These are phyloP conservation scores for Fusarium denticulatum DNA, from an alignment of 2,329 filamentous ascomycete genomes.

Conservation along the genomic window DNA sequence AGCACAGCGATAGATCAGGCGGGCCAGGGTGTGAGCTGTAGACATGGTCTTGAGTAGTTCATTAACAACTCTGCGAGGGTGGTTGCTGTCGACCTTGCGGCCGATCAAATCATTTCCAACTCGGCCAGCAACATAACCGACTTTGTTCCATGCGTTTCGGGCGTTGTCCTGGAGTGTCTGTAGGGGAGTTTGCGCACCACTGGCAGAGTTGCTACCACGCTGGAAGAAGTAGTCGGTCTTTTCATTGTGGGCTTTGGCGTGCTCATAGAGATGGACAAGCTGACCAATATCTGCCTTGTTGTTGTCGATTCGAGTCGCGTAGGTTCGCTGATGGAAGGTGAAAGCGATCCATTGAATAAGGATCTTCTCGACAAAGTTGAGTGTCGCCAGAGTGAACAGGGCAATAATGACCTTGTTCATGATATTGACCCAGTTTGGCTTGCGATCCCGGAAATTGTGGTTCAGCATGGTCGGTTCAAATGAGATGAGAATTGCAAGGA, in stretches of 20 bases:
- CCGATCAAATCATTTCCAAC: slow-evolving; percentile 94
- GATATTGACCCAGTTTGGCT: slow-evolving; percentile 75
- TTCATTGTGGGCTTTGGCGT: slow-evolving; percentile 79
- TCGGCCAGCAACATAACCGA: slow-evolving; percentile 85
- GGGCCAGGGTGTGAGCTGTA: slow-evolving; percentile 84
- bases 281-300: slow-evolving; percentile 88
- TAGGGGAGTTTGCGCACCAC: slow-evolving; percentile 79
- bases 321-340: slow-evolving; percentile 90
- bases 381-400: slow-evolving; percentile 78
- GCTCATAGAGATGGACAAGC: slow-evolving; percentile 67
- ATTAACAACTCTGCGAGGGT: slow-evolving; percentile 85
- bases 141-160: slow-evolving; percentile 77
- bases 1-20: slow-evolving; percentile 88
- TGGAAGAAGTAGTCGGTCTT: slow-evolving; percentile 62
- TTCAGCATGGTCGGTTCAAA: slow-evolving; percentile 83
- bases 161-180: slow-evolving; percentile 78
- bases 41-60: slow-evolving; percentile 77
- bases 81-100: slow-evolving; percentile 73
- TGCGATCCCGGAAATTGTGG: slow-evolving; percentile 50
- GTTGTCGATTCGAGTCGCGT: slow-evolving; percentile 87
- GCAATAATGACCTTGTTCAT: slow-evolving; percentile 88
- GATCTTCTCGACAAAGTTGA: slow-evolving; percentile 93
- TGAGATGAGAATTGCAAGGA: slow-evolving; percentile 84
- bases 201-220: slow-evolving; percentile 53
- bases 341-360: slow-evolving; percentile 95